Evolutionary conservation across 345 rosid genomes (phyloP).

Genomic region (Noccaea bulbosa): DNA sequence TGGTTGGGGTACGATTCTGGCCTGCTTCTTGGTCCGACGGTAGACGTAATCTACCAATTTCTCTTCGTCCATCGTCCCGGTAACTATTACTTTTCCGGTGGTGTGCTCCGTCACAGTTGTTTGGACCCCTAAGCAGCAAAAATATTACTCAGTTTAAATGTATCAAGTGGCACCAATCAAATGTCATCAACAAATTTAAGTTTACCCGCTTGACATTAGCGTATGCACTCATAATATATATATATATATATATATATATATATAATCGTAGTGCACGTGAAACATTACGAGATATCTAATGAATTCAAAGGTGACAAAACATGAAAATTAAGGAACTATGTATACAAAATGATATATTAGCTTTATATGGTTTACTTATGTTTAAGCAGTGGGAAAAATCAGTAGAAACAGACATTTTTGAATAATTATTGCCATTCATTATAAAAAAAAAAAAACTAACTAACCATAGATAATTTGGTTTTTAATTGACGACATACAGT

Average conservation of each 20-base stretch:
- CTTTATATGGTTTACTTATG: neutral
- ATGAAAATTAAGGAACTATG: neutral
- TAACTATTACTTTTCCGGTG: conserved; percentile 75
- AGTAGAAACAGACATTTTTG: neutral
- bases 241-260: too few relatives aligned
- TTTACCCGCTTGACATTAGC: too few relatives aligned
- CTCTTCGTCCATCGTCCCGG: conserved; percentile 87
- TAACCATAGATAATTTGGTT: neutral
- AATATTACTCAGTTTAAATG: conserved; percentile 8
- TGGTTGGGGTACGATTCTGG: conserved; percentile 74
- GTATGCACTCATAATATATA: too few relatives aligned
- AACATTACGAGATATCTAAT: neutral
- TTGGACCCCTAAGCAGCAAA: conserved; percentile 64
- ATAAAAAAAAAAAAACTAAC: neutral
- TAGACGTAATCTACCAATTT: conserved; percentile 85
- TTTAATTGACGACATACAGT: conserved; percentile 7
- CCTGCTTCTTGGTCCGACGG: conserved; percentile 80
- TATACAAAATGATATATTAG: neutral
- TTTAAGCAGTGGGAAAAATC: neutral
- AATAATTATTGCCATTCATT: neutral
- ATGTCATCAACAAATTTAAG: too few relatives aligned
- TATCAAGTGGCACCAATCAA: neutral
- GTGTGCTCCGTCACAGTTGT: conserved; percentile 68
- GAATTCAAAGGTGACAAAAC: neutral
- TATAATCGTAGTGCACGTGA: neutral